Evolutionary conservation across 345 rosid genomes (phyloP).

Genomic region (Linum tenue): DNA sequence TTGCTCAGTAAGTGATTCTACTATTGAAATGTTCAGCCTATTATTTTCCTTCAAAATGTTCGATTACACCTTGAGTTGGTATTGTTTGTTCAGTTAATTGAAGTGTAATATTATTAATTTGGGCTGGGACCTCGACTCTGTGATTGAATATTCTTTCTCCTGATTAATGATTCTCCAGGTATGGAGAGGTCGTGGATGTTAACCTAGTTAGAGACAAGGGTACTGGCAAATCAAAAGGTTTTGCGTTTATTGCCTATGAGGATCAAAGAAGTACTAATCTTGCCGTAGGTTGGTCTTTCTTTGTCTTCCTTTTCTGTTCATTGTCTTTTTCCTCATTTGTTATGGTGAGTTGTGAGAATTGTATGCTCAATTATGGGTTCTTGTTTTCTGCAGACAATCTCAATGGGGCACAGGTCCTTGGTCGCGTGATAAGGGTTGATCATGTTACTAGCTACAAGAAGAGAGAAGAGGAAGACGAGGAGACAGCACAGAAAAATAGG

Average conservation of each 20-base stretch:
- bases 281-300: slow-evolving; percentile 68
- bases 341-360: background rate
- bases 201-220: slow-evolving; percentile 84
- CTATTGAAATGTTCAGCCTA: background rate
- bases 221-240: slow-evolving; percentile 89
- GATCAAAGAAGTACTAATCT: slow-evolving; percentile 89
- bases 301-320: background rate
- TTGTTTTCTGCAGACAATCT: slow-evolving; percentile 50
- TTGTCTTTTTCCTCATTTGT: background rate
- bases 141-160: background rate
- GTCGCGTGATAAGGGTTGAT: slow-evolving; percentile 64
- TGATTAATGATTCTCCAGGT: slow-evolving; percentile 26
- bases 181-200: slow-evolving; percentile 84
- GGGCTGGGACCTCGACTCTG: background rate
- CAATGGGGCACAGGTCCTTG: slow-evolving; percentile 68
- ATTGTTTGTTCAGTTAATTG: background rate
- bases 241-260: slow-evolving; percentile 82
- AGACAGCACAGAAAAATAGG: slow-evolving; percentile 47
- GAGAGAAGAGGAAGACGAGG: slow-evolving; percentile 89
- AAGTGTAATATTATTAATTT: background rate
- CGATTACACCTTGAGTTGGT: background rate
- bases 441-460: slow-evolving; percentile 62
- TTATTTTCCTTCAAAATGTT: background rate
- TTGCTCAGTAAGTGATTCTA: slow-evolving; percentile 53
- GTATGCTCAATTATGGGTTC: background rate